phyloP scores from a whole-genome alignment of 495 filamentous ascomycete species.

The Lasiosphaeriaceae sp. region DNA sequence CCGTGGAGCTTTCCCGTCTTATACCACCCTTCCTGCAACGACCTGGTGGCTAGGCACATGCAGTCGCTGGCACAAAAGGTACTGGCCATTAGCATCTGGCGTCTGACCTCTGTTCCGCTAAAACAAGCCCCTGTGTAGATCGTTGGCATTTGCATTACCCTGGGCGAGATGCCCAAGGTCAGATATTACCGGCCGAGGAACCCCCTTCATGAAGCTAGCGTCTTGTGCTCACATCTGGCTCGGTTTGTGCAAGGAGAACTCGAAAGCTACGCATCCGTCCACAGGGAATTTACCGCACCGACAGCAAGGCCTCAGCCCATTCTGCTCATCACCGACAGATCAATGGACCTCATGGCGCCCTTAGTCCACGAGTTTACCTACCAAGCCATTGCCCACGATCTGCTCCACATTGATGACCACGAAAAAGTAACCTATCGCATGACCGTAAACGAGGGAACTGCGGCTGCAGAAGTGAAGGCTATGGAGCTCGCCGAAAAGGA shows the following conservation, averaged over 20 bases:
- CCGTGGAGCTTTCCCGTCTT: conserved; percentile 92
- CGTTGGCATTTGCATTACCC: conserved; percentile 72
- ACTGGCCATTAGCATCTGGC: conserved; percentile 13
- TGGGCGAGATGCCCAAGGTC: conserved; percentile 87
- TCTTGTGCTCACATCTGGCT: conserved; percentile 81
- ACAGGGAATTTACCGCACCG: conserved; percentile 78
- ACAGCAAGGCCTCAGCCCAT: conserved; percentile 78
- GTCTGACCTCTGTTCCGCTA: conserved; percentile 10
- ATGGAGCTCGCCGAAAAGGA: conserved; percentile 88
- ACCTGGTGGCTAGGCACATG: conserved; percentile 75
- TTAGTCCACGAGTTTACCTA: conserved; percentile 96
- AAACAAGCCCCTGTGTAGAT: conserved; percentile 51
- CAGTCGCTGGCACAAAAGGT: conserved; percentile 84
- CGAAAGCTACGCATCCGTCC: conserved; percentile 76
- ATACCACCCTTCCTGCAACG: conserved; percentile 86
- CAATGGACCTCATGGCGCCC: conserved; percentile 85
- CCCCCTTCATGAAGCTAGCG: conserved; percentile 77
- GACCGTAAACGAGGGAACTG: conserved; percentile 63
- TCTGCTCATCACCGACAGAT: conserved; percentile 82
- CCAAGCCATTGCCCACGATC: conserved; percentile 94
- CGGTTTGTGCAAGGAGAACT: conserved; percentile 89
- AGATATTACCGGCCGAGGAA: conserved; percentile 79
- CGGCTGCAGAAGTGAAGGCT: conserved; percentile 72
- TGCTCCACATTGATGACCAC: conserved; percentile 79
- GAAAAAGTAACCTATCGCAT: conserved; percentile 86